A percentile compares a stretch with the other conserved stretches of the same genome.
Conservation (phyloP, 768 basidiomycete genomes). For the Auriculariales sp. region DNA sequence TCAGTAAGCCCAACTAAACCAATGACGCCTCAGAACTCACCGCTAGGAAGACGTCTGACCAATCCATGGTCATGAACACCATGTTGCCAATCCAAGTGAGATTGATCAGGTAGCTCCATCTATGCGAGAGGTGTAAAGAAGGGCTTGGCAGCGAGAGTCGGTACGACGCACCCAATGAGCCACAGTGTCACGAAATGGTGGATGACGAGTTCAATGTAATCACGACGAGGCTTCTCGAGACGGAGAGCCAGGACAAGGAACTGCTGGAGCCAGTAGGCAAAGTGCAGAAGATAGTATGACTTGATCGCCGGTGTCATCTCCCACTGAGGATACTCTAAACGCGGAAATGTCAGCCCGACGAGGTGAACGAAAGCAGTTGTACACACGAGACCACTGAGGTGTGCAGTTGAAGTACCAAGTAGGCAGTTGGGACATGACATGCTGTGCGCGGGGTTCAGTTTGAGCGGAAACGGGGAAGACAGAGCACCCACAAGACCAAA, state of each 20-base stretch:
- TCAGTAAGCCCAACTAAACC: not conserved
- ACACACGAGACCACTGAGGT: constrained; percentile 60
- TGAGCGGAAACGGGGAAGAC: not conserved
- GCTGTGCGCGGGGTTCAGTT: too few relatives aligned
- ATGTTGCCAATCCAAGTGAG: constrained; percentile 81
- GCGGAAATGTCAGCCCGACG: not conserved
- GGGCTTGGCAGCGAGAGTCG: not conserved
- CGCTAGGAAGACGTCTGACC: constrained; percentile 80
- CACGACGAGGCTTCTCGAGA: constrained; percentile 90
- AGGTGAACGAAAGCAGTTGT: not conserved
- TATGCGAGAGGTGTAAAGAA: constrained; percentile 16
- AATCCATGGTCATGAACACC: constrained; percentile 93
- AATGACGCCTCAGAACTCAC: constrained; percentile 27
- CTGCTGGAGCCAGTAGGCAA: constrained; percentile 91
- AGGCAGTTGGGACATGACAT: constrained; percentile 67
- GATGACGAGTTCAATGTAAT: constrained; percentile 70
- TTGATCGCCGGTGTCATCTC: constrained; percentile 77
- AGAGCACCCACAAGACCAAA: constrained; percentile 61
- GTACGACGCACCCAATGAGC: constrained; percentile 63
- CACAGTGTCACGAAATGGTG: constrained; percentile 93
- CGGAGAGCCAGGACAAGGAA: constrained; percentile 68
- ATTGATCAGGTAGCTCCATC: constrained; percentile 76
- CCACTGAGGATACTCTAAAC: constrained; percentile 74
- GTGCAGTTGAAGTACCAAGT: constrained; percentile 74
- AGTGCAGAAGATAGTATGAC: constrained; percentile 85